Percentiles rank a stretch among this genome's conserved stretches.
Evolutionary conservation across 2,329 filamentous ascomycete species (phyloP).

Genomic region (Sphaerulina musiva): DNA sequence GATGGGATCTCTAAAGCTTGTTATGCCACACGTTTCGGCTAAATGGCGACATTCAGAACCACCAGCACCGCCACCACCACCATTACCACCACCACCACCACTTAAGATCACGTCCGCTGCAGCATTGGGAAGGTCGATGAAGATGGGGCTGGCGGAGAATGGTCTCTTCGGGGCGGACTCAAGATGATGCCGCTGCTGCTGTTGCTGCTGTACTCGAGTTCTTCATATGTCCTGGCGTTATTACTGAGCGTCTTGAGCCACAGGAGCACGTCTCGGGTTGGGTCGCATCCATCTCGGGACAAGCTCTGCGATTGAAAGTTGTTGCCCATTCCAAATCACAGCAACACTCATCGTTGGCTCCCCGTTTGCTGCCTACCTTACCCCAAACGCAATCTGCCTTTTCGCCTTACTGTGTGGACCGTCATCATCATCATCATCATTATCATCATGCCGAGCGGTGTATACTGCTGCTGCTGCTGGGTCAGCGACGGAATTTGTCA

Average conservation of each 20-base stretch:
- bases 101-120: no score
- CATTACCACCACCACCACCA: no score
- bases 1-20: no score
- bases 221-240: no score
- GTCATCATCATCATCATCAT: neutral
- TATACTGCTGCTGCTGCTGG: neutral
- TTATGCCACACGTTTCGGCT: no score
- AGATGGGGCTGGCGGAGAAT: neutral
- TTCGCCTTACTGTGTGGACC: neutral
- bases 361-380: no score
- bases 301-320: neutral
- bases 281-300: neutral
- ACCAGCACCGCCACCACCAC: no score
- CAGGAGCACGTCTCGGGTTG: constrained; percentile 1
- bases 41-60: no score
- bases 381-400: constrained; percentile 4
- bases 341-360: constrained; percentile 3
- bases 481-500: constrained; percentile 4
- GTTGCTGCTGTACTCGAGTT: no score
- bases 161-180: no score
- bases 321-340: constrained; percentile 3
- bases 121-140: neutral
- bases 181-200: no score
- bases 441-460: neutral
- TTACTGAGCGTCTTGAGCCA: no score